These are phyloP conservation scores for Myotisia sp. DNA, from an alignment of 2,329 filamentous ascomycete genomes.

Conservation along the genomic window DNA sequence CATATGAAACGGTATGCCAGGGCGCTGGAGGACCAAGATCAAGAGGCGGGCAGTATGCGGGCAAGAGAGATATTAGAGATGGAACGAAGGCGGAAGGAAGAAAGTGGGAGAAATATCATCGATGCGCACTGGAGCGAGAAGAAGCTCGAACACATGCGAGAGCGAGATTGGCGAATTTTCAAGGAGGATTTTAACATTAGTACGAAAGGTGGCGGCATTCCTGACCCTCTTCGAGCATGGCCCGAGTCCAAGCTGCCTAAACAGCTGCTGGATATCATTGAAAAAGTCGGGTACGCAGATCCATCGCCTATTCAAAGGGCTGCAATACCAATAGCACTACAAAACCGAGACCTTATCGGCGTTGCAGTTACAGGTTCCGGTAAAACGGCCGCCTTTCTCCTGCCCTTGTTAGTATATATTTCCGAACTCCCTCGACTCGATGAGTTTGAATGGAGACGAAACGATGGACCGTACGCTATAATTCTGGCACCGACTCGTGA, in stretches of 20 bases:
- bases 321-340: conserved; percentile 85
- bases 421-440: conserved; percentile 73
- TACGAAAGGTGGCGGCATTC: conserved; percentile 81
- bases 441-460: conserved; percentile 68
- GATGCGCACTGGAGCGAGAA: conserved; percentile 97
- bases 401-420: conserved; percentile 89
- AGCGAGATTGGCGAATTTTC: conserved; percentile 98
- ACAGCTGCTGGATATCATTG: conserved; percentile 65
- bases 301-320: conserved; percentile 86
- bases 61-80: conserved; percentile 73
- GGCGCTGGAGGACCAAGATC: conserved; percentile 60
- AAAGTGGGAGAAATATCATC: conserved; percentile 55
- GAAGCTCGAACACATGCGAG: conserved; percentile 79
- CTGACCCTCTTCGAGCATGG: conserved; percentile 95
- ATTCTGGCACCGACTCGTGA: conserved; percentile 94
- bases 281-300: conserved; percentile 76
- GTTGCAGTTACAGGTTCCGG: conserved; percentile 96
- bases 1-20: conserved; percentile 45
- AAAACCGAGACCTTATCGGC: conserved; percentile 90
- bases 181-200: conserved; percentile 97
- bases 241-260: conserved; percentile 66
- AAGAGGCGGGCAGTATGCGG: conserved; percentile 58
- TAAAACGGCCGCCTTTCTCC: conserved; percentile 89
- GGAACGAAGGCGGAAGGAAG: conserved; percentile 62
- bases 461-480: conserved; percentile 93